Evolutionary conservation across 1,284 basidiomycete genomes (phyloP).

Genomic region (Phlebopus sp.): DNA sequence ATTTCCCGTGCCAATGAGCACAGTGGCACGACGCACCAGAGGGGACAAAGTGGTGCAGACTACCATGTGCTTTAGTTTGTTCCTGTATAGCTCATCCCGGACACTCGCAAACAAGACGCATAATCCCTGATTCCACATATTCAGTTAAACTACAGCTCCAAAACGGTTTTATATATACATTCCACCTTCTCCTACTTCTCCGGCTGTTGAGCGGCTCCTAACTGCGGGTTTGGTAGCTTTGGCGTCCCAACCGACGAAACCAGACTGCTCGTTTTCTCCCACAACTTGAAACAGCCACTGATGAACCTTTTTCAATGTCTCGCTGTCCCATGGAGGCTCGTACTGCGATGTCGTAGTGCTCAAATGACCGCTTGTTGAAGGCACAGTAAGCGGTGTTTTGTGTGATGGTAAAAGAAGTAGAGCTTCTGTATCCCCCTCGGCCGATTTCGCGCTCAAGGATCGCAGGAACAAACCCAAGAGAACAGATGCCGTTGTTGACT

Average conservation of each 20-base stretch:
- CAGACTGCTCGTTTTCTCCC: constrained; percentile 18
- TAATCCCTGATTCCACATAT: too few relatives aligned
- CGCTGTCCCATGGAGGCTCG: constrained; percentile 37
- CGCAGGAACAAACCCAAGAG: constrained; percentile 34
- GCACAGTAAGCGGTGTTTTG: constrained; percentile 40
- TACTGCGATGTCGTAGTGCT: constrained; percentile 32
- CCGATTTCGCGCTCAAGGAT: constrained; percentile 19
- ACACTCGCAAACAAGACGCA: too few relatives aligned
- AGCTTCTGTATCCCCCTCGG: constrained; percentile 8
- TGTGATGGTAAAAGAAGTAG: constrained; percentile 53
- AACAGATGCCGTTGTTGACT: constrained; percentile 55
- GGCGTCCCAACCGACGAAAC: constrained; percentile 9
- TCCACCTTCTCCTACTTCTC: constrained; percentile 46
- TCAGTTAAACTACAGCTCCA: too few relatives aligned
- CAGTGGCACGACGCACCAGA: too few relatives aligned
- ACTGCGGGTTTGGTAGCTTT: not conserved
- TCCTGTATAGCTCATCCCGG: too few relatives aligned
- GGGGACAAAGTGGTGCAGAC: too few relatives aligned
- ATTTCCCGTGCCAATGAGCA: too few relatives aligned
- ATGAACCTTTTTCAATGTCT: constrained; percentile 37
- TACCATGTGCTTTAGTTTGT: too few relatives aligned
- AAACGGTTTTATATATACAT: constrained; percentile 51
- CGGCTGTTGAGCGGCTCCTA: constrained; percentile 10
- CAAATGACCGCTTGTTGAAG: constrained; percentile 34
- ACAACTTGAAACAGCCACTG: constrained; percentile 33